Evolutionary conservation across 2,329 filamentous ascomycete genomes (phyloP).

Genomic region (Alternaria viburni): DNA sequence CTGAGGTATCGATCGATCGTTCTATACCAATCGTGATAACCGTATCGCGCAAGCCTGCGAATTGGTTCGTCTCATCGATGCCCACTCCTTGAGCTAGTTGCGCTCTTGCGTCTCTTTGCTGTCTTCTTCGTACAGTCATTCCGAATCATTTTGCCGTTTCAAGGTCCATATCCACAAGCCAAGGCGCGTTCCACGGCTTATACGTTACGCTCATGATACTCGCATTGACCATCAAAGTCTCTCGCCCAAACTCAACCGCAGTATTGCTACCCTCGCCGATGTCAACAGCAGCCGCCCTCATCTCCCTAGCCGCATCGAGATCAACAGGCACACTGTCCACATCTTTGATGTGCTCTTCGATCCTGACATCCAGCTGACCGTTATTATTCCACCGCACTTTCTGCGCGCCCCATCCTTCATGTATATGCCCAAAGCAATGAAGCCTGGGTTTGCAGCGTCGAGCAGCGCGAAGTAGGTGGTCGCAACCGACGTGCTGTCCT

Average conservation of each 20-base stretch:
- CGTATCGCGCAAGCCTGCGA: no score
- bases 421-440: conserved; percentile 70
- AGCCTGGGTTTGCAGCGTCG: conserved; percentile 58
- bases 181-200: conserved; percentile 59
- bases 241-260: conserved; percentile 53
- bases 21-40: no score
- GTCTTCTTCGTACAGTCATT: not conserved
- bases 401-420: conserved; percentile 56
- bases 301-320: conserved; percentile 21
- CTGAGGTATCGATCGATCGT: no score
- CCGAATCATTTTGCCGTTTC: conserved; percentile 16
- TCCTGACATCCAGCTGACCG: conserved; percentile 22
- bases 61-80: not conserved
- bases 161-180: conserved; percentile 62
- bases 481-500: conserved; percentile 59
- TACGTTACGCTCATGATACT: conserved; percentile 61
- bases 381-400: conserved; percentile 48
- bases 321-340: conserved; percentile 24
- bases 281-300: conserved; percentile 39
- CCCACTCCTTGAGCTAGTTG: not conserved
- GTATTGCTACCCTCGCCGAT: conserved; percentile 32
- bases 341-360: conserved; percentile 26
- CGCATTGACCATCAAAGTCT: conserved; percentile 65
- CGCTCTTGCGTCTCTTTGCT: no score
- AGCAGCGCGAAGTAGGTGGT: conserved; percentile 59